Evolutionary conservation across 176 grass and related monocot species (phyloP), one percentile per base, ranked within the genome.

Genomic region (Cocos nucifera): DNA sequence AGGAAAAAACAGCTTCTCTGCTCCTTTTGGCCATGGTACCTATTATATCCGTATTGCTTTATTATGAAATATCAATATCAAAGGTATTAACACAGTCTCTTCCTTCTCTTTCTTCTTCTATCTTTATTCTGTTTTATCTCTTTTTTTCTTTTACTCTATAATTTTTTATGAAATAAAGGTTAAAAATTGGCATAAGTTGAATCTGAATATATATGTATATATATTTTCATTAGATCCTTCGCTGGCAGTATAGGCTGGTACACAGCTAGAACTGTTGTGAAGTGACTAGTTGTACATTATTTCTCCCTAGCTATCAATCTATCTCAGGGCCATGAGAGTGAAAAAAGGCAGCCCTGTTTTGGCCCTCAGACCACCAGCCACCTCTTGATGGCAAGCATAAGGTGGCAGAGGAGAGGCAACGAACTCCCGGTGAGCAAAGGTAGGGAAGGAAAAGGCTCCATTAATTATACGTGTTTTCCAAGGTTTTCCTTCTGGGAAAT

Each of bases 61-160:
- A 53, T 53, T 5, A 62, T 56, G 59, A 75, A 57, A 73, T 22
- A 73, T 80, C 73, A 55, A 73, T 73, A 22, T 80, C 67, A 68
- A 50, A 51, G 74, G 72, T 67, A 76, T 76, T 39, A 54, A 15
- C 58, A 61, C 52, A 35, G 61, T 23, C 70, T 54, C 55, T 39
- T 20, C 18, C 5, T 25, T 15, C 48, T 52, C 39, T 51, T 16
- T 51, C 35, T 64, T n/a, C 16, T 16, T 22, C 24, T 48, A 12
- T 22, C 49, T 25, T 22, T 26, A 7, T 66, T 1, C 21, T 22
- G 15, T 39, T 12, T 12, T 39, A 0, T 12, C 35, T 39, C 9
- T 44, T 6, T 14, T 12, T 12, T 12, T 2, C 2, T 0, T 44
- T 44, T 14, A 12, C 35, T 12, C 14, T 44, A 3, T 12, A 12